These are phyloP conservation scores for Umbelopsis sp. DNA, from an alignment of 192 early-diverging fungal species.

Conservation along the genomic window DNA sequence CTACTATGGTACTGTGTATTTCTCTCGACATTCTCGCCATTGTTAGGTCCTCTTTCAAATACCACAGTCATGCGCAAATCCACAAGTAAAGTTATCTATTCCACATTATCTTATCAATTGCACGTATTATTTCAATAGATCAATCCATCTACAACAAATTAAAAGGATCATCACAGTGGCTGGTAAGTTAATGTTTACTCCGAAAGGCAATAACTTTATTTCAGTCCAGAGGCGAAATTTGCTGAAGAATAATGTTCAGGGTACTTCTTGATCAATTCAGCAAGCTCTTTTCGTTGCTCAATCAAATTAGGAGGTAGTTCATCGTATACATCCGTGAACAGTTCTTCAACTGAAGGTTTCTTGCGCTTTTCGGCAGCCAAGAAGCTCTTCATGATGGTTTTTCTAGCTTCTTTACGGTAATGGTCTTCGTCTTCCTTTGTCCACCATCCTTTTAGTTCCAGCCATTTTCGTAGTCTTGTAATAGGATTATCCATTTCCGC, in stretches of 20 bases:
- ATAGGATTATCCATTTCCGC: slow-evolving; percentile 87
- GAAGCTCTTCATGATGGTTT: slow-evolving; percentile 81
- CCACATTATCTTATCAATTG: too few relatives aligned
- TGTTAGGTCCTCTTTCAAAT: too few relatives aligned
- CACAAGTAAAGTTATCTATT: too few relatives aligned
- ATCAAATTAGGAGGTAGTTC: slow-evolving; percentile 74
- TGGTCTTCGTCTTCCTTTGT: slow-evolving; percentile 67
- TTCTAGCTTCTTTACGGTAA: slow-evolving; percentile 62
- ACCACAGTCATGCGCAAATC: too few relatives aligned
- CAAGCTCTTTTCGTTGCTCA: slow-evolving; percentile 80
- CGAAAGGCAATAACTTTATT: neutral
- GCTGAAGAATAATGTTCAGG: slow-evolving; percentile 74
- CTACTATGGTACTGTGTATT: too few relatives aligned
- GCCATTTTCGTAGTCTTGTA: slow-evolving; percentile 85
- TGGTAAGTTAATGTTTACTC: too few relatives aligned
- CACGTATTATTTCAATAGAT: too few relatives aligned
- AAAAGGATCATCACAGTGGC: too few relatives aligned
- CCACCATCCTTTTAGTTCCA: slow-evolving; percentile 88
- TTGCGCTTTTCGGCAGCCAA: slow-evolving; percentile 81
- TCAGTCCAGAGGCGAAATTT: slow-evolving; percentile 15
- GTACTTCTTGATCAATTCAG: slow-evolving; percentile 77
- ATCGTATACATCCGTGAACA: slow-evolving; percentile 97
- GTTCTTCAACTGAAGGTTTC: slow-evolving; percentile 80
- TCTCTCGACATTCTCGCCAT: too few relatives aligned
- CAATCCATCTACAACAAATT: too few relatives aligned